These are phyloP conservation scores for Aspergillus niger DNA, from an alignment of 2,329 filamentous ascomycete genomes.

Conservation along the genomic window DNA sequence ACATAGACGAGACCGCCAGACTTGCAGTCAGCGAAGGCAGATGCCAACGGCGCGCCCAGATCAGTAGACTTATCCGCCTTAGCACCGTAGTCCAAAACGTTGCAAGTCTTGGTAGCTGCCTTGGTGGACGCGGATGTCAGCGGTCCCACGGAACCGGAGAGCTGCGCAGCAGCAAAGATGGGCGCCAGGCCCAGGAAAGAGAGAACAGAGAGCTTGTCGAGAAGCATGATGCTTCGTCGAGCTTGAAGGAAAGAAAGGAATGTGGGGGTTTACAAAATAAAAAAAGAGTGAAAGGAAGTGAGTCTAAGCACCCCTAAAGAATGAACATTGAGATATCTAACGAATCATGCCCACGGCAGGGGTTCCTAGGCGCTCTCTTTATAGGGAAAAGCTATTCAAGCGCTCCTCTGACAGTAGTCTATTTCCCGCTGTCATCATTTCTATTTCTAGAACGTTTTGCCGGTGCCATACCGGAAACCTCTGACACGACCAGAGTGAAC, in stretches of 20 bases:
- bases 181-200: constrained; percentile 26
- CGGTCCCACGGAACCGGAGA: constrained; percentile 50
- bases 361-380: not conserved
- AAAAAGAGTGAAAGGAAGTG: constrained; percentile 3
- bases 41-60: constrained; percentile 50
- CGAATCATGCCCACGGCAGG: not conserved
- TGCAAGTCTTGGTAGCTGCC: constrained; percentile 50
- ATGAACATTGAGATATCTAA: not conserved
- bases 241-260: not conserved
- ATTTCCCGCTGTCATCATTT: not conserved
- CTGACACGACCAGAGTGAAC: not conserved
- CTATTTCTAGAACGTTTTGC: not conserved
- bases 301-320: not conserved
- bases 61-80: constrained; percentile 55
- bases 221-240: constrained; percentile 12
- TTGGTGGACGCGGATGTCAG: constrained; percentile 48
- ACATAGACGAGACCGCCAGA: constrained; percentile 55
- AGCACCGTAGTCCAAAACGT: constrained; percentile 56
- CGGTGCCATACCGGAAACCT: not conserved
- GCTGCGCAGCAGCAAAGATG: constrained; percentile 37
- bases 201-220: constrained; percentile 13
- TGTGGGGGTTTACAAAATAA: not conserved
- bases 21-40: constrained; percentile 56
- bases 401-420: not conserved
- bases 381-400: not conserved